Evolutionary conservation across 176 grass and related monocot genomes (phyloP).

Genomic region (barley (Hordeum vulgare)): DNA sequence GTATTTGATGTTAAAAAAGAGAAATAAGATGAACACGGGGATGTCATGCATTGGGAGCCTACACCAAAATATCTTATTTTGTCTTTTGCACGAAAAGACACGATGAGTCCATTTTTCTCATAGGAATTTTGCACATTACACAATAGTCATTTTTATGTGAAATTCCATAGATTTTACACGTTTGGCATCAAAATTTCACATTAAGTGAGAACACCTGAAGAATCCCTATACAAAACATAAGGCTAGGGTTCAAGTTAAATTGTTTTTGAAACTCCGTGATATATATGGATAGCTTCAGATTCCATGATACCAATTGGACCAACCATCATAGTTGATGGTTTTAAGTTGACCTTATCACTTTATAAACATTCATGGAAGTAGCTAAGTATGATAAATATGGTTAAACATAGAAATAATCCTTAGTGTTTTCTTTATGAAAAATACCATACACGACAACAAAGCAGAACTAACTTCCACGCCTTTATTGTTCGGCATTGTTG

Average conservation of each 20-base stretch:
- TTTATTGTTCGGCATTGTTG: background rate
- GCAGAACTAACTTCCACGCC: no score
- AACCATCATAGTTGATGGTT: background rate
- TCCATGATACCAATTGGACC: background rate
- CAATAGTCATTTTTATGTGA: background rate
- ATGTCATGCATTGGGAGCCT: background rate
- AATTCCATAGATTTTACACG: background rate
- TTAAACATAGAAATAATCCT: background rate
- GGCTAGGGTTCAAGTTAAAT: background rate
- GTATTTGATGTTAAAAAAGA: background rate
- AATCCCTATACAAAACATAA: background rate
- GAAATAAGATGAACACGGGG: background rate
- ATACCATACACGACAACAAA: no score
- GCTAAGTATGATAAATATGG: background rate
- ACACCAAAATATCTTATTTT: background rate
- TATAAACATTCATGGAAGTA: background rate
- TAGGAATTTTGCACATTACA: background rate
- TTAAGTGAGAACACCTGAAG: no score
- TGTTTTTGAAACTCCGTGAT: background rate
- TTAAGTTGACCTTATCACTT: background rate
- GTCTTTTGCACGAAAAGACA: background rate
- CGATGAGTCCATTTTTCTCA: background rate
- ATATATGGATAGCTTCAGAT: background rate
- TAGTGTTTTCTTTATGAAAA: background rate
- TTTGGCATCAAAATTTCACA: no score